phyloP scores from a whole-genome alignment of 1,284 basidiomycete genomes.

The Ganoderma multipileum region DNA sequence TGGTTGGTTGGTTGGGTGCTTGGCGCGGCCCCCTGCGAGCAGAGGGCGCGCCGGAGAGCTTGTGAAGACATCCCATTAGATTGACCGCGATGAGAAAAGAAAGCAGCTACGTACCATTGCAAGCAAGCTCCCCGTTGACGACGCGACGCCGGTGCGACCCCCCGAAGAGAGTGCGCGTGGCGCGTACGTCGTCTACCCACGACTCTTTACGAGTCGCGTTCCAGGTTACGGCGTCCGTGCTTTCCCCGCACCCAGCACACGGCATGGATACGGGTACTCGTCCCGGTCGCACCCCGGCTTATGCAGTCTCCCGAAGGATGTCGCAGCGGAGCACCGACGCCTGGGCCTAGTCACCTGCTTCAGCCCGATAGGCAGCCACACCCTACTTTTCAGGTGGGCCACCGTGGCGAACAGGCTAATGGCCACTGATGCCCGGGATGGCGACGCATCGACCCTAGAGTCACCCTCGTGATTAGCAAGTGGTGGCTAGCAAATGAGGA shows the following conservation, averaged over 20 bases:
- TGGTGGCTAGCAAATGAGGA: not conserved
- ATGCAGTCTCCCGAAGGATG: not conserved
- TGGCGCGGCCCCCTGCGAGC: not conserved
- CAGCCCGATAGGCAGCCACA: not conserved
- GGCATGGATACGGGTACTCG: not conserved
- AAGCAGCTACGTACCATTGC: not conserved
- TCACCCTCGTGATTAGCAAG: not conserved
- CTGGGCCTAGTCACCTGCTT: conserved; percentile 1
- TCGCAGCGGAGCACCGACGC: conserved; percentile 1
- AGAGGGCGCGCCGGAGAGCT: not conserved
- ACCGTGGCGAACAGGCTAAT: not conserved
- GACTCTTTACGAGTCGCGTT: not conserved
- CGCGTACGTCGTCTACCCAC: conserved; percentile 1
- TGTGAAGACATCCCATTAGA: not conserved
- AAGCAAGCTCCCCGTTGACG: not conserved
- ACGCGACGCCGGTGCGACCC: not conserved
- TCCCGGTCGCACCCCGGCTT: conserved; percentile 1
- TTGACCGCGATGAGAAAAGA: not conserved
- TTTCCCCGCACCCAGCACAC: not conserved
- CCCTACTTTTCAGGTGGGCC: not conserved
- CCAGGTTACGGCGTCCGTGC: conserved; percentile 1
- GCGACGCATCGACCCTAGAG: not conserved
- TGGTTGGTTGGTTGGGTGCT: not conserved
- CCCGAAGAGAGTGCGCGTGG: not conserved
- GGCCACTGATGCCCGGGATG: not conserved